Evolutionary conservation across 2,329 filamentous ascomycete species (phyloP).

Genomic region (Pseudogymnoascus sp.): DNA sequence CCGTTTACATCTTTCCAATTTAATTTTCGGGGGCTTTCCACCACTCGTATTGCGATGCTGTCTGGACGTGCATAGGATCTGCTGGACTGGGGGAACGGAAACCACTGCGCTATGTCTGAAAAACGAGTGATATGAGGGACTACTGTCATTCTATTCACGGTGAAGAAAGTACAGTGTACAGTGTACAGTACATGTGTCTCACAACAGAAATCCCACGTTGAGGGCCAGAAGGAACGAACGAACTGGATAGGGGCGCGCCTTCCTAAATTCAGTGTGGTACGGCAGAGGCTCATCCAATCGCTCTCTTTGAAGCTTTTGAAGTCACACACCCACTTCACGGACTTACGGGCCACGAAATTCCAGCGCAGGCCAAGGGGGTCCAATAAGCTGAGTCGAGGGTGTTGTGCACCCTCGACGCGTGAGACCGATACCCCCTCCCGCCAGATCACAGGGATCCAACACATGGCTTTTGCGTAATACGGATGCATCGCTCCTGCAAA

Average conservation of each 20-base stretch:
- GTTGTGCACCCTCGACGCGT: neutral
- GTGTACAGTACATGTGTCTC: neutral
- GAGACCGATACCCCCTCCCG: neutral
- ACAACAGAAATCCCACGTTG: neutral
- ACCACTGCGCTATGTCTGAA: neutral
- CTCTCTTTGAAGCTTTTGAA: neutral
- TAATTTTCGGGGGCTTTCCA: neutral
- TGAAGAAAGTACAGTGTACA: neutral
- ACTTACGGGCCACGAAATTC: neutral
- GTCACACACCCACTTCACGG: neutral
- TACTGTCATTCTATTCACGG: neutral
- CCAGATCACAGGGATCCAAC: slow-evolving; percentile 3
- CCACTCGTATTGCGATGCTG: neutral
- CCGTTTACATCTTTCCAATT: neutral
- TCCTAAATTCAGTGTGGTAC: neutral
- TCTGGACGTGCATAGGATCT: neutral
- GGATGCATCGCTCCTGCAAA: neutral
- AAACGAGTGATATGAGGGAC: neutral
- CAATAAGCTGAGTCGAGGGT: neutral
- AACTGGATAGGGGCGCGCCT: neutral
- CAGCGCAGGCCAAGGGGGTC: neutral
- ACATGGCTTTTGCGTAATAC: slow-evolving; percentile 3
- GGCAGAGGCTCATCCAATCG: slow-evolving; percentile 1
- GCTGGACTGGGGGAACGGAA: neutral
- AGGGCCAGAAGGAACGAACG: neutral